Conservation (phyloP, 106 monocot species). For the Dioscorea zingiberensis region DNA sequence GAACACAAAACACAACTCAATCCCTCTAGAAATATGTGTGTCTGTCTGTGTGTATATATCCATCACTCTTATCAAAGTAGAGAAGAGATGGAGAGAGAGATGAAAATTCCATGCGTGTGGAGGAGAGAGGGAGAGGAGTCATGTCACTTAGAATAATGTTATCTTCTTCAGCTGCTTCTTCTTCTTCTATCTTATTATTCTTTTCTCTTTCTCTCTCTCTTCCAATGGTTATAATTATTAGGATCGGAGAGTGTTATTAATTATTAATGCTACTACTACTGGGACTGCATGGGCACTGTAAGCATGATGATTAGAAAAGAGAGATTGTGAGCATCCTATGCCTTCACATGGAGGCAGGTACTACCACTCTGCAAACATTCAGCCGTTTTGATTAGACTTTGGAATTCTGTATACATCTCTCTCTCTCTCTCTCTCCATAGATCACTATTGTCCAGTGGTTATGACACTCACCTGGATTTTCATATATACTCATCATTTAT, state of each 20-base stretch:
- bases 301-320: not conserved
- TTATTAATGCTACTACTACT: not conserved
- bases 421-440: too few relatives aligned
- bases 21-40: too few relatives aligned
- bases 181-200: not conserved
- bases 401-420: not conserved
- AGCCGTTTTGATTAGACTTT: slow-evolving; percentile 2
- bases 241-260: too few relatives aligned
- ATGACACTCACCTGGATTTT: not conserved
- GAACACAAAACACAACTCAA: not conserved
- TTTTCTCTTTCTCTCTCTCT: not conserved
- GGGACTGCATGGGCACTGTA: not conserved
- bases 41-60: too few relatives aligned
- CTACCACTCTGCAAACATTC: not conserved
- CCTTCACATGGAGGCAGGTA: slow-evolving; percentile 1
- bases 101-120: not conserved
- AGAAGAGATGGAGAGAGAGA: not conserved
- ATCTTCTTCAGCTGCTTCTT: too few relatives aligned
- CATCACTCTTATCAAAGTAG: not conserved
- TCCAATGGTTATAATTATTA: too few relatives aligned
- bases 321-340: not conserved
- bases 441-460: not conserved
- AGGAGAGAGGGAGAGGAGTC: not conserved
- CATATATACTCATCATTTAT: too few relatives aligned
- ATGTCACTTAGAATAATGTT: not conserved